These are phyloP conservation scores for Fonsecaea monophora DNA, from an alignment of 2,329 filamentous ascomycete species.

Conservation along the genomic window DNA sequence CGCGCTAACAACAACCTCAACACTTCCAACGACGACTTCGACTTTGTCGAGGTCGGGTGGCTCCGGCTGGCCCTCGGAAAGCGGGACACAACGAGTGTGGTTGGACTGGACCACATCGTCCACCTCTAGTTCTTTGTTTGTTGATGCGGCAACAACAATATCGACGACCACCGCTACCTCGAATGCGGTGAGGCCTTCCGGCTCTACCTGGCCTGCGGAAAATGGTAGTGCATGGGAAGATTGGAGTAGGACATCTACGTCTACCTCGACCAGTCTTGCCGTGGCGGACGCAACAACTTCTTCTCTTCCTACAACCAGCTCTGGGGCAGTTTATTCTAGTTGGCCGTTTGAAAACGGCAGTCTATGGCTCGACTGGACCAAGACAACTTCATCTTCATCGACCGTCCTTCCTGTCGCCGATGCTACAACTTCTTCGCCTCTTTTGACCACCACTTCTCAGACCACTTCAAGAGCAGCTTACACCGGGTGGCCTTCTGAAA, in stretches of 20 bases:
- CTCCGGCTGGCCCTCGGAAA: constrained; percentile 9
- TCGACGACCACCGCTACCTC: neutral
- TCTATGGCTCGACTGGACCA: neutral
- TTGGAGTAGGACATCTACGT: neutral
- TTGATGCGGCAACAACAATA: neutral
- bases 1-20: neutral
- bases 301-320: neutral
- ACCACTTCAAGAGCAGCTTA: neutral
- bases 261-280: neutral
- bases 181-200: neutral
- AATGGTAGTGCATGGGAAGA: neutral
- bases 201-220: neutral
- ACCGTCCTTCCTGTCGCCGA: neutral
- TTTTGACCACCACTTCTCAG: neutral
- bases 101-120: neutral
- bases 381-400: neutral
- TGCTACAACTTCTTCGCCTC: constrained; percentile 3
- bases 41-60: neutral
- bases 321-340: neutral
- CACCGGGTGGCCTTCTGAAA: neutral
- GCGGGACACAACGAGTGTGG: neutral
- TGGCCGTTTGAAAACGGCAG: neutral
- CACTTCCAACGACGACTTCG: neutral
- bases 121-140: neutral
- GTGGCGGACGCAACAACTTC: constrained; percentile 1